Base-by-base conservation (phyloP, 2,329 filamentous ascomycete species). In the Hypoxylon sp. region DNA sequence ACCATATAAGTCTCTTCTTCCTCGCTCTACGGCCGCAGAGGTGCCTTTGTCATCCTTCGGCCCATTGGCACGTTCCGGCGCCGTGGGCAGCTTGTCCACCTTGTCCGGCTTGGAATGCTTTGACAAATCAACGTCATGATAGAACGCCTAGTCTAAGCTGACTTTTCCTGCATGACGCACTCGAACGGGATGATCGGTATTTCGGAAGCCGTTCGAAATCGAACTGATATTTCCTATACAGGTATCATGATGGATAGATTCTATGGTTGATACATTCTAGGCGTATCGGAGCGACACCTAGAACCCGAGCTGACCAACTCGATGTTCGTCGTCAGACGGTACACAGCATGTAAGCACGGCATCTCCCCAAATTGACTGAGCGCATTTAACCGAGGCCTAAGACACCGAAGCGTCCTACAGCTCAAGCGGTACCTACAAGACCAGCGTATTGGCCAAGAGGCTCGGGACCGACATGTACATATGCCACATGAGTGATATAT, bases 91-190 rank as follows among this genome's bases (percentile, higher is more conserved):
- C 8, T 39, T 47, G 11, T 43, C n/a, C 14, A 34, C 16, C 8
- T 39, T 47, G 11, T 43, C n/a, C 39, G 19, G 53, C 29, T 45
- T 11, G 23, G 39, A 27, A 41, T 14, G 30, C 16, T n/a, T 45
- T 34, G 46, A 65, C 62, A 61, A 65, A 65, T 65, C 62, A 61
- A 19, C 45, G 25, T 64, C 32, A 14, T 14, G 34, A 27, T 34
- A 27, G 37, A 8, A 39, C 14, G 47, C 47, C 46, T 30, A 61
- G 16, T 23, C n/a, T 47, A 19, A 21, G 29, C 21, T 25, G 34
- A 41, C 23, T 2, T 32, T 21, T 54, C 25, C 23, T 60, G 46
- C 37, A 54, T 57, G 60, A 61, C 50, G 55, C 55, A 55, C 25
- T 47, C 32, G 29, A 61, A 43, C 37, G 52, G 65, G 37, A 39